Base-by-base conservation (phyloP, 495 filamentous ascomycete species). In the Clavariopsis aquatica region DNA sequence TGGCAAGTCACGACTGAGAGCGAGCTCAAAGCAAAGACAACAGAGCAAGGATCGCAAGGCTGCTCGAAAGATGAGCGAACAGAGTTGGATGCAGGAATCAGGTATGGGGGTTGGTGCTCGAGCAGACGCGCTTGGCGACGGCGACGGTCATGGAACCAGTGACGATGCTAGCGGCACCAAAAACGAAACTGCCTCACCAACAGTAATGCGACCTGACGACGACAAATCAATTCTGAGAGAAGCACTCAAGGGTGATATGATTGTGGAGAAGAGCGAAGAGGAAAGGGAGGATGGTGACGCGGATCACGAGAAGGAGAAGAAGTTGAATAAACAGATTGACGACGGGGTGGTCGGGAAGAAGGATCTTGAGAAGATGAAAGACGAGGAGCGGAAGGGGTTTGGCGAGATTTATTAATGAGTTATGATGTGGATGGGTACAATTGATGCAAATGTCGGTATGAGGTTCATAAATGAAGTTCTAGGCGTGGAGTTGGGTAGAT, bases 121-220 rank as follows among this genome's bases (percentile, higher is more conserved):
- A n/a, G 76, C 76, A 20, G 76, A 78, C 67, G 60, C 72, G 19
- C 60, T 78, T n/a, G 76, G 76, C 4, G 76, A 78, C 71, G 72
- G 69, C 28, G 65, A 65, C 45, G 74, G 67, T 24, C 65, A 65
- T 24, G 67, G 58, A 9, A 58, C 29, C 0, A 56, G 47, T 38
- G 68, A 68, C 36, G 71, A 70, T 24, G 53, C 20, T 13, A 17
- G 29, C 29, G 49, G 31, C 38, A 41, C 62, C 55, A 26, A 34
- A 23, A 64, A 66, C 46, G 28, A 57, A 51, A 59, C 38, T 10
- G 53, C 1, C n/a, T 46, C 47, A 2, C 52, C 38, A 17, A 41
- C 52, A 43, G 55, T 23, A 4, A 34, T 66, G 41, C 15, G 31
- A 20, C 36, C n/a, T 20, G 43, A 27, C 15, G 49, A 69, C 36